Evolutionary conservation across 495 filamentous ascomycete species (phyloP), one percentile per base, ranked within the genome.

Genomic region (Aspergillus ostianus): DNA sequence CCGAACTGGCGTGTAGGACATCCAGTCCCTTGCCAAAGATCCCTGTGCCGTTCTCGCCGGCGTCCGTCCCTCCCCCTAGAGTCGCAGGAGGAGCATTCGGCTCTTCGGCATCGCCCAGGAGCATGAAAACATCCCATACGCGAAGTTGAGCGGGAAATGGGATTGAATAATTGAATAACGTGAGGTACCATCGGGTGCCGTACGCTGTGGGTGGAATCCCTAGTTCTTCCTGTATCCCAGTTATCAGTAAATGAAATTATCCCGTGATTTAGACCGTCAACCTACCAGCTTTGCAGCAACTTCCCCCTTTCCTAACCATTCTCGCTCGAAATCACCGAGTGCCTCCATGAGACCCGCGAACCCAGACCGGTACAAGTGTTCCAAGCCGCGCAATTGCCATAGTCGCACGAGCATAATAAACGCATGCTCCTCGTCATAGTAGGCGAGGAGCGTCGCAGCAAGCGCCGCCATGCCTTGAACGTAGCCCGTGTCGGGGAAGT

Each of bases 71-170:
- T 53, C 83, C 84, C 51, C 73, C 69, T 21, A 62, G 36, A 10
- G 36, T 13, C 9, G 36, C 36, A 15, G 36, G 36, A 12, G 7
- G 32, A 41, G 36, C 12, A 41, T 41, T 55, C 6, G 49, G 51
- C 27, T 76, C 71, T 29, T 80, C 73, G 4, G 80, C 77, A 64
- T 96, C 93, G 48, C 94, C 94, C 23, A 99, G 86, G 2, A 99
- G 87, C 90, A 99, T 92, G 75, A 99, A 98, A 0, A 96, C 91
- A 67, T 99, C 94, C 94, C 94, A 99, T 6, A 99, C 90, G 51
- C 94, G 88, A n/a, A 99, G 88, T 69, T 99, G 94, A 10, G 95
- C 95, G 0, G 91, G 84, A 67, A 98, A 99, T 3, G 94, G 94
- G 59, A 99, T 91, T 18, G 91, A 95, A 63, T 97, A 89, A 74